Percentiles rank a stretch among this genome's conserved stretches.
Conservation (phyloP, 2,329 filamentous ascomycete species). For the Colletotrichum tropicicola region DNA sequence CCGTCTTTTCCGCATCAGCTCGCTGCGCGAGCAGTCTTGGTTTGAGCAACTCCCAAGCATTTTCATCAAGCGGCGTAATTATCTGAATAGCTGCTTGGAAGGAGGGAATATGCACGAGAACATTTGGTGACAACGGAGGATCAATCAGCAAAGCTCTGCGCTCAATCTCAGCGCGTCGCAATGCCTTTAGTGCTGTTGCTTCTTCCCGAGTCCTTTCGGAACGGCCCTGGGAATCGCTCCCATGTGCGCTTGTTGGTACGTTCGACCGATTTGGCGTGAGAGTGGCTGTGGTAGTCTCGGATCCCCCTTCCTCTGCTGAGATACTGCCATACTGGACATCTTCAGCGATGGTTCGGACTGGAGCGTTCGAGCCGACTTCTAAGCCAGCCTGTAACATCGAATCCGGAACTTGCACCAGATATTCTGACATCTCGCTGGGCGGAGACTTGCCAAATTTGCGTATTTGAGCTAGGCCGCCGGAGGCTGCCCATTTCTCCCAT, state of each 20-base stretch:
- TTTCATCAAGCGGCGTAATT: slow-evolving; percentile 71
- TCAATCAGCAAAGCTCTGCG: slow-evolving; percentile 71
- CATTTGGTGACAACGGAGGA: slow-evolving; percentile 69
- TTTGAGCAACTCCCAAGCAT: slow-evolving; percentile 74
- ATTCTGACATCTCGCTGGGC: no score
- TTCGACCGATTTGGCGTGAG: no score
- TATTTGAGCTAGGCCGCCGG: slow-evolving; percentile 52
- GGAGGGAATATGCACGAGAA: slow-evolving; percentile 75
- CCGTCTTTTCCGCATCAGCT: slow-evolving; percentile 68
- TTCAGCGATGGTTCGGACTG: no score
- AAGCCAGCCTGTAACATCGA: no score
- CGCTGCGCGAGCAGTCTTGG: slow-evolving; percentile 74
- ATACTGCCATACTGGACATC: no score
- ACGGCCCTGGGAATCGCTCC: background rate
- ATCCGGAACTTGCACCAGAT: no score
- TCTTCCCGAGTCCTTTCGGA: slow-evolving; percentile 52
- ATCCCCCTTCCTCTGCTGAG: no score
- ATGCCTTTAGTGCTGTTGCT: slow-evolving; percentile 69
- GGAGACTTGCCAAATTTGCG: no score
- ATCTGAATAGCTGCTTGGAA: slow-evolving; percentile 80
- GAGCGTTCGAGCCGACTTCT: no score
- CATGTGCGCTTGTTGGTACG: background rate
- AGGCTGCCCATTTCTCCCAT: slow-evolving; percentile 78
- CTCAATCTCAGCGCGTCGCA: slow-evolving; percentile 76
- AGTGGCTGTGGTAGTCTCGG: no score